Evolutionary conservation across 495 filamentous ascomycete species (phyloP), one percentile per base, ranked within the genome.

Genomic region (Annulohypoxylon moriforme): DNA sequence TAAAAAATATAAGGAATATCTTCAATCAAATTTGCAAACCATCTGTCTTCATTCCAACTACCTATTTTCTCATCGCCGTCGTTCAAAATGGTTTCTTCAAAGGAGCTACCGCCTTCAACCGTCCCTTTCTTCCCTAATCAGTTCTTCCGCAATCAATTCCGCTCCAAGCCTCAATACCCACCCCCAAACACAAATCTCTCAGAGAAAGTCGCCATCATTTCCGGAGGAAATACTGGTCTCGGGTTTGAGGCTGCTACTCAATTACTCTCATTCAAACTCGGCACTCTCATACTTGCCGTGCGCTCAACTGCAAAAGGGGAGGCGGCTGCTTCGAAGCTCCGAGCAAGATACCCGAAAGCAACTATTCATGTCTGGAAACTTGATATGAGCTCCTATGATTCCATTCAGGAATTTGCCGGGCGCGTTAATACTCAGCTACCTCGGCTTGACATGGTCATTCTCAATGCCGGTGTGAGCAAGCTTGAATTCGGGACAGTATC

Each of bases 331-430:
- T 47, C 72, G 1, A 75, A 77, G 10, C 75, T 87, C 13, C 71
- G 74, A 18, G 27, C 71, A 0, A 77, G 76, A 9, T 70, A 79
- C 11, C 79, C 82, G 2, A 62, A 74, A 0, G 80, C 79, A 14
- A 79, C 72, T 3, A 82, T 85, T 44, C 82, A 88, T 38, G 87
- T 88, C 16, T 87, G 85, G 86, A 58, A 78, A 7, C 75, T 90
- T 0, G 86, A 90, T 57, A 78, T 89, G 53, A 59, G 71, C n/a
- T 81, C 78, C 0, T 87, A 87, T 57, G 73, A 73, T 0, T 86
- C 84, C 0, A 72, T 87, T 18, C 73, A 80, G 36, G 77, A 74
- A 0, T 89, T 90, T 67, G 81, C 75, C 6, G 62, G 73, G 0
- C 80, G 76, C 3, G 77, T 75, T 8, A 76, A 81, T 0, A 72